phyloP scores from a whole-genome alignment of 352 stramenopile genomes.

The Stramenopiles sp. region DNA sequence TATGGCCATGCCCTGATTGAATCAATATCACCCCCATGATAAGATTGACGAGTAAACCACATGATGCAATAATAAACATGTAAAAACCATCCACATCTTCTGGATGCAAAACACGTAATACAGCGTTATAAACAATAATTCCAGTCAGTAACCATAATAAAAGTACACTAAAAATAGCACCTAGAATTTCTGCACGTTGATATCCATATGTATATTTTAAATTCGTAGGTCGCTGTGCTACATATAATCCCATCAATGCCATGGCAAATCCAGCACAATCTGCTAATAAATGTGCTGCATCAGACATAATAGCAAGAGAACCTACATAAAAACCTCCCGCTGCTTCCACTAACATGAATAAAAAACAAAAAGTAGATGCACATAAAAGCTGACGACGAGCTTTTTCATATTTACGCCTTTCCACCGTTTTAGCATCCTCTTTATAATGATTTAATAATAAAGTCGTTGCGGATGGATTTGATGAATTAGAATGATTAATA shows the following conservation, averaged over 20 bases:
- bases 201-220: conserved; percentile 73
- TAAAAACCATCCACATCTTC: conserved; percentile 77
- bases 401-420: too few relatives aligned
- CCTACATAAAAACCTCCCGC: conserved; percentile 72
- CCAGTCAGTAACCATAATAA: conserved; percentile 77
- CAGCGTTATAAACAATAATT: conserved; percentile 72
- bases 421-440: too few relatives aligned
- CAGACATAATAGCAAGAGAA: conserved; percentile 78
- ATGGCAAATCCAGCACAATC: conserved; percentile 47
- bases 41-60: conserved; percentile 88
- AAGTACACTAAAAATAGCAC: conserved; percentile 71
- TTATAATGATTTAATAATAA: too few relatives aligned
- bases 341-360: conserved; percentile 83
- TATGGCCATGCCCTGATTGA: conserved; percentile 29
- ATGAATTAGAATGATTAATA: too few relatives aligned
- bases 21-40: conserved; percentile 74
- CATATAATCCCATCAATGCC: conserved; percentile 37
- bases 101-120: conserved; percentile 56
- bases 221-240: conserved; percentile 29
- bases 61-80: conserved; percentile 83
- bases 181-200: conserved; percentile 76
- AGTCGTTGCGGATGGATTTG: too few relatives aligned
- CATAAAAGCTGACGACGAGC: not conserved
- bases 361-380: conserved; percentile 39
- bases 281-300: conserved; percentile 45